Percentiles rank a stretch among this genome's conserved stretches.
These are phyloP conservation scores for Starmerella etchellsii DNA, from an alignment of 805 yeast species.

Conservation along the genomic window DNA sequence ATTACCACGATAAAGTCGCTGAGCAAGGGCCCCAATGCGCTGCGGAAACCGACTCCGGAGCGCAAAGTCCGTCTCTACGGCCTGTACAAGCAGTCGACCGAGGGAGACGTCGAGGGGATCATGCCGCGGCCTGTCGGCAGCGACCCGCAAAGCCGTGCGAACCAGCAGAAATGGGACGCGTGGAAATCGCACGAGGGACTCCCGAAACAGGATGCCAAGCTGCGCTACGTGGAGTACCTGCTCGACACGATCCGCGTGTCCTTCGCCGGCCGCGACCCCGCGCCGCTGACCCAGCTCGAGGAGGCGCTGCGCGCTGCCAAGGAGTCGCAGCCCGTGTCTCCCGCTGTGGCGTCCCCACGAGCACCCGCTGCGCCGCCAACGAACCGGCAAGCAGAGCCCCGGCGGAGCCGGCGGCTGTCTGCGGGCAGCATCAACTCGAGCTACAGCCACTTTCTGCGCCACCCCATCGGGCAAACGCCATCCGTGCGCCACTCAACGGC, in stretches of 20 bases:
- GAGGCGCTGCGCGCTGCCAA: constrained; percentile 44
- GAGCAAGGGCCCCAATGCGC: constrained; percentile 29
- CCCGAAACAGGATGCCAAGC: constrained; percentile 57
- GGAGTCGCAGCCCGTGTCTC: not conserved
- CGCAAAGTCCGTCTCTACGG: constrained; percentile 43
- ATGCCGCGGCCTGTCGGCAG: constrained; percentile 54
- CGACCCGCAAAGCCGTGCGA: constrained; percentile 50
- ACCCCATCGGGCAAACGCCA: constrained; percentile 10
- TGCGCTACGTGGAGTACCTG: constrained; percentile 51
- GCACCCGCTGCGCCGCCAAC: not conserved
- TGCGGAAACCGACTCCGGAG: constrained; percentile 19
- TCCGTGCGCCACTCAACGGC: constrained; percentile 3
- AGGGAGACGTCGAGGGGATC: constrained; percentile 63
- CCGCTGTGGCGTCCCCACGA: not conserved
- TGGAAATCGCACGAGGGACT: constrained; percentile 70
- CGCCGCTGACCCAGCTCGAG: constrained; percentile 32
- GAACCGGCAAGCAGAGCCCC: not conserved
- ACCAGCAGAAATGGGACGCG: constrained; percentile 66
- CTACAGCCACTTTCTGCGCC: constrained; percentile 21
- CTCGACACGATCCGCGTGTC: constrained; percentile 60
- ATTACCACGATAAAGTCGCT: constrained; percentile 64
- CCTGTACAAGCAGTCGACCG: constrained; percentile 77
- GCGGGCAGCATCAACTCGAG: constrained; percentile 16
- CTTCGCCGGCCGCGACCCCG: constrained; percentile 28
- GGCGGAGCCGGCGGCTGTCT: constrained; percentile 13